phyloP scores from a whole-genome alignment of 345 rosid genomes.

The Bruguiera gymnorhiza region DNA sequence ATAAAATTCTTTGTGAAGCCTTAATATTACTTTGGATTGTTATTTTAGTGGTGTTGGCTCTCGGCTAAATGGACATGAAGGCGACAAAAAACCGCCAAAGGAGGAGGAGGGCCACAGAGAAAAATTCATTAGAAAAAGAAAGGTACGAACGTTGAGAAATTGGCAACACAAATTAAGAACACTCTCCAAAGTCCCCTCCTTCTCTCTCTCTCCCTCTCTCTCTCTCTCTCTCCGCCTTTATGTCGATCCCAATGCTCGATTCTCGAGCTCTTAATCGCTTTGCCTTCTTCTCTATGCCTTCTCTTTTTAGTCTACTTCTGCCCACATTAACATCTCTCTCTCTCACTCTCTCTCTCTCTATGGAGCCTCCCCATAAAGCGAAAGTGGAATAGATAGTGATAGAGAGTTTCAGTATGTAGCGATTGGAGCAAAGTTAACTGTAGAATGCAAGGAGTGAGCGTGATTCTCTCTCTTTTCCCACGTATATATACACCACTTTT shows the following conservation, averaged over 20 bases:
- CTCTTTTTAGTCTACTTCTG: not conserved
- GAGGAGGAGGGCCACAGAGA: constrained; percentile 14
- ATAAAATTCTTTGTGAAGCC: too few relatives aligned
- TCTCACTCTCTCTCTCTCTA: not conserved
- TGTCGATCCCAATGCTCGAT: constrained; percentile 7
- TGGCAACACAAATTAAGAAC: too few relatives aligned
- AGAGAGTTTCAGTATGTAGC: too few relatives aligned
- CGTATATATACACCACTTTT: not conserved
- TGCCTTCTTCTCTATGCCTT: not conserved
- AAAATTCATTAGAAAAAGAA: not conserved
- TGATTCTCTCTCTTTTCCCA: not conserved
- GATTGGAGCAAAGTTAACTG: not conserved
- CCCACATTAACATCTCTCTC: not conserved
- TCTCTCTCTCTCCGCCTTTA: not conserved
- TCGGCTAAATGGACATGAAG: constrained; percentile 16
- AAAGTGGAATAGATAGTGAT: not conserved
- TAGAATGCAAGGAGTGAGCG: not conserved
- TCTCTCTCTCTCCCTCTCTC: too few relatives aligned
- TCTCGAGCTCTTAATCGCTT: not conserved
- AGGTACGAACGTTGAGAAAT: too few relatives aligned
- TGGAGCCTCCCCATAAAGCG: not conserved
- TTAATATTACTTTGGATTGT: too few relatives aligned
- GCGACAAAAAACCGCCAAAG: constrained; percentile 42
- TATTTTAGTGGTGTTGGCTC: too few relatives aligned
- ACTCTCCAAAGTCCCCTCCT: too few relatives aligned